These are phyloP conservation scores for Scleroderma bovista DNA, from an alignment of 768 basidiomycete genomes.

Conservation along the genomic window DNA sequence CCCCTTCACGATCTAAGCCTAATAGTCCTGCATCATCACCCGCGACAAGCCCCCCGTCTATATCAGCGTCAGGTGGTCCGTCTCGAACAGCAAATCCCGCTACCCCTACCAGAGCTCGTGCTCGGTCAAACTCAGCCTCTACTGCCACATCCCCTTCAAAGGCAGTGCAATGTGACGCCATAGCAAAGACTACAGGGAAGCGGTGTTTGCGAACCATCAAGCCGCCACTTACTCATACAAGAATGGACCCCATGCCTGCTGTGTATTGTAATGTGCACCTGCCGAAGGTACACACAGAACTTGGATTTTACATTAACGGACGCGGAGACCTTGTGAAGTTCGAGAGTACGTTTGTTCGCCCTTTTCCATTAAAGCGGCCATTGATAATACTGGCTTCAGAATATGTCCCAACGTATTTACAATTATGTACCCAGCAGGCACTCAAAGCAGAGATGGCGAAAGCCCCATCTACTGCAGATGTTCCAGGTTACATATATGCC, in stretches of 20 bases:
- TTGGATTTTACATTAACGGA: constrained; percentile 54
- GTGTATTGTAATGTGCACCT: constrained; percentile 64
- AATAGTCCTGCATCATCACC: constrained; percentile 10
- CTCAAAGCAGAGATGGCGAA: constrained; percentile 52
- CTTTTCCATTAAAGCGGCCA: not conserved
- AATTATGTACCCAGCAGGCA: constrained; percentile 52
- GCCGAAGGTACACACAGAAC: constrained; percentile 44
- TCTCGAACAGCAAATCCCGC: constrained; percentile 9
- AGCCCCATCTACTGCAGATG: constrained; percentile 49
- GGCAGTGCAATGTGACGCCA: constrained; percentile 51
- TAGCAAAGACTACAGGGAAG: constrained; percentile 55
- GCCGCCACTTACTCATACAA: constrained; percentile 24
- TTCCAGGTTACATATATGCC: constrained; percentile 73
- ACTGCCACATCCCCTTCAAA: constrained; percentile 13
- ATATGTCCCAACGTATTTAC: constrained; percentile 66
- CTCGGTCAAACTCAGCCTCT: constrained; percentile 13
- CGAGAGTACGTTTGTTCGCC: constrained; percentile 35
- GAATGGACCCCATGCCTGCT: constrained; percentile 22
- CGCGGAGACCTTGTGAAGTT: constrained; percentile 44
- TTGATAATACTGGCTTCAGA: constrained; percentile 33
- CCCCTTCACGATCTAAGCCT: not conserved
- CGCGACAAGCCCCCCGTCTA: not conserved
- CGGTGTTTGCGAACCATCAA: constrained; percentile 60
- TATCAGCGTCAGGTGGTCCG: constrained; percentile 2
- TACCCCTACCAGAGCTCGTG: constrained; percentile 17